Conservation (phyloP, 2,329 filamentous ascomycete species). For the Talaromyces sp. region DNA sequence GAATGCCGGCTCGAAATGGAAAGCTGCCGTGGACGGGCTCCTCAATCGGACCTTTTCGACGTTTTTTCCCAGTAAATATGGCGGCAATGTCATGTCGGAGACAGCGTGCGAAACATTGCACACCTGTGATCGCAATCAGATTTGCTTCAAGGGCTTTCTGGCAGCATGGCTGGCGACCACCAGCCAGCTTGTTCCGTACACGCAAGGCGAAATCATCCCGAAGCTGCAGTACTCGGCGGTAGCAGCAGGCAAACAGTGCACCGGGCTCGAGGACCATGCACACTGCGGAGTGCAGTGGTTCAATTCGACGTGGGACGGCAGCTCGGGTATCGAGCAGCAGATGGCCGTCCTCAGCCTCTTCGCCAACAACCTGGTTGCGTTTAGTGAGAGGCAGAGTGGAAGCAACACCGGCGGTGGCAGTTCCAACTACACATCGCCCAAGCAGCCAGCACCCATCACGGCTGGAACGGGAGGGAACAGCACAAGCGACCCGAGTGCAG, state of each 20-base stretch:
- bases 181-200: slow-evolving; percentile 58
- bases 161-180: slow-evolving; percentile 61
- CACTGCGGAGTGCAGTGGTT: slow-evolving; percentile 50
- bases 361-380: slow-evolving; percentile 22
- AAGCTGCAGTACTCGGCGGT: slow-evolving; percentile 54
- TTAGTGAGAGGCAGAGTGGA: slow-evolving; percentile 5
- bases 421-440: neutral
- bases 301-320: slow-evolving; percentile 29
- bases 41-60: slow-evolving; percentile 43
- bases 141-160: slow-evolving; percentile 68
- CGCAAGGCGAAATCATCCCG: slow-evolving; percentile 50
- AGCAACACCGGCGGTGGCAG: slow-evolving; percentile 9
- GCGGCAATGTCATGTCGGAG: slow-evolving; percentile 58
- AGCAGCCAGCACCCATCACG: slow-evolving; percentile 32
- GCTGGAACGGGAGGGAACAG: slow-evolving; percentile 55
- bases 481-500: slow-evolving; percentile 40
- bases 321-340: slow-evolving; percentile 32
- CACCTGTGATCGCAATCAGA: slow-evolving; percentile 67
- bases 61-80: slow-evolving; percentile 48
- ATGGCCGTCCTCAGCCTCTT: slow-evolving; percentile 34
- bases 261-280: slow-evolving; percentile 49
- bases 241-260: slow-evolving; percentile 60
- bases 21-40: slow-evolving; percentile 51
- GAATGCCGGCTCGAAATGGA: slow-evolving; percentile 49
- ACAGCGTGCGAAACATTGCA: slow-evolving; percentile 57